Conservation (phyloP, 257 asterid genomes). For the Rehmannia glutinosa region DNA sequence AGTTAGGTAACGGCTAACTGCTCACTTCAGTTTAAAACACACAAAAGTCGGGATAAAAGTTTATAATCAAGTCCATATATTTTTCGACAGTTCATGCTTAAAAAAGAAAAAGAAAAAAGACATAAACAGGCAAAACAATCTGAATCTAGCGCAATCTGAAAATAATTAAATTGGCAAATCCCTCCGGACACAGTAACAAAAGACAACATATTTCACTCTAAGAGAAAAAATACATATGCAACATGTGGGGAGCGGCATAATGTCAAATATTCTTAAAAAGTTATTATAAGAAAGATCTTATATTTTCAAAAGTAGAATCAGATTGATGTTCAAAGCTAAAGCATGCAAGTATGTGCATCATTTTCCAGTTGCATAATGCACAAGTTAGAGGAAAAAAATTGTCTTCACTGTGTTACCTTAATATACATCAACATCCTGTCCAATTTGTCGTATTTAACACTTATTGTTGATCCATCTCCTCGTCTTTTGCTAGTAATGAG, state of each 20-base stretch:
- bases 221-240: too few relatives aligned
- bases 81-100: background rate
- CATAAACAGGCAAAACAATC: too few relatives aligned
- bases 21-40: background rate
- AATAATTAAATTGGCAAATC: too few relatives aligned
- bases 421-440: slow-evolving; percentile 68
- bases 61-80: background rate
- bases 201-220: too few relatives aligned
- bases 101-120: background rate
- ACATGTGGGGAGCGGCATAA: too few relatives aligned
- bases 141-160: too few relatives aligned
- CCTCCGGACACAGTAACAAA: too few relatives aligned
- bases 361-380: background rate
- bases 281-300: too few relatives aligned
- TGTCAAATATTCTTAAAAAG: too few relatives aligned
- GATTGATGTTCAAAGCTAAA: background rate
- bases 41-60: background rate
- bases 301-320: too few relatives aligned
- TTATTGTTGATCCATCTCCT: slow-evolving; percentile 34
- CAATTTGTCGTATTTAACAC: slow-evolving; percentile 42
- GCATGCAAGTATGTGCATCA: background rate
- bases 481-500: slow-evolving; percentile 64
- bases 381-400: background rate
- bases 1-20: too few relatives aligned
- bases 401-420: slow-evolving; percentile 41